Evolutionary conservation across 805 yeast genomes (phyloP).

Genomic region (Teunomyces atbi): DNA sequence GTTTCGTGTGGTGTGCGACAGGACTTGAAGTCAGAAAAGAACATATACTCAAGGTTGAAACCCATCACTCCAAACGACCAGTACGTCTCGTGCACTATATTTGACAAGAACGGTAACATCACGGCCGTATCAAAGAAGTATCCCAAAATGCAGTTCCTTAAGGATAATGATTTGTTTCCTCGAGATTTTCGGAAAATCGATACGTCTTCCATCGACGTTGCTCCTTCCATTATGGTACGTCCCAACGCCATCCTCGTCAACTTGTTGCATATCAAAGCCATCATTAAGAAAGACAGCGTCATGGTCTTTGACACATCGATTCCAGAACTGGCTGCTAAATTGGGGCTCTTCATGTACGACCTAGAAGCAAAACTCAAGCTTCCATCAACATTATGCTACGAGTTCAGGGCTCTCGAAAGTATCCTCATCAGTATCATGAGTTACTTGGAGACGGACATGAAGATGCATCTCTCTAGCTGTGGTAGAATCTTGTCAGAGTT

Average conservation of each 20-base stretch:
- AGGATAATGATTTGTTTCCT: constrained; percentile 73
- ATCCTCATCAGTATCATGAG: constrained; percentile 80
- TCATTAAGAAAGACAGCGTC: constrained; percentile 77
- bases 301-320: constrained; percentile 78
- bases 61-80: constrained; percentile 42
- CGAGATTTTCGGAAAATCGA: constrained; percentile 87
- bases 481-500: constrained; percentile 64
- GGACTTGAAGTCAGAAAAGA: not conserved
- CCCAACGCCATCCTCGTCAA: constrained; percentile 76
- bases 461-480: constrained; percentile 55
- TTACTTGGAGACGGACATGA: constrained; percentile 72
- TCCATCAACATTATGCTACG: constrained; percentile 47
- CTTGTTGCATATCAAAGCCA: constrained; percentile 82
- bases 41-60: constrained; percentile 5
- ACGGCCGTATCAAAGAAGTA: constrained; percentile 68
- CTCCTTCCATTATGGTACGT: constrained; percentile 85
- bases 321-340: constrained; percentile 62
- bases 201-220: constrained; percentile 69
- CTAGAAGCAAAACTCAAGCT: constrained; percentile 66
- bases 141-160: constrained; percentile 69
- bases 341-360: constrained; percentile 83
- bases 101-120: constrained; percentile 68
- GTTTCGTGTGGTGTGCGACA: not conserved
- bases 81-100: constrained; percentile 75
- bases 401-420: constrained; percentile 79